phyloP scores from a whole-genome alignment of 805 yeast genomes.

The Lipomyces spencermartinsiae region DNA sequence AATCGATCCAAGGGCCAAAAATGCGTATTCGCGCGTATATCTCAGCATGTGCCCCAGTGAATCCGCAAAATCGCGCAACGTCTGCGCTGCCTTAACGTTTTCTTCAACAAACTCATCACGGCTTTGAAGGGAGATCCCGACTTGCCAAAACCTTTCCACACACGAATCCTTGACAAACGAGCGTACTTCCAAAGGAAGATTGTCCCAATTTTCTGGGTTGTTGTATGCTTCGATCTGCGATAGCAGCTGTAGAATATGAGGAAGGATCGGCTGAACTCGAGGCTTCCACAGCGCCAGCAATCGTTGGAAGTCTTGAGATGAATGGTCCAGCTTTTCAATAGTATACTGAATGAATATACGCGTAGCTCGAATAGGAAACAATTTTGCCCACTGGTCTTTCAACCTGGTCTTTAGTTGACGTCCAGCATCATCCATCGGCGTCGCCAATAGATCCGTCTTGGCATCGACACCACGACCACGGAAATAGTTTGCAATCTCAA shows the following conservation, averaged over 20 bases:
- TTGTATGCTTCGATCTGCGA: slow-evolving; percentile 94
- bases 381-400: slow-evolving; percentile 89
- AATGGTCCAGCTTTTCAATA: slow-evolving; percentile 85
- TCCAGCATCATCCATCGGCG: slow-evolving; percentile 91
- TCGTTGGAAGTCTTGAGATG: slow-evolving; percentile 72
- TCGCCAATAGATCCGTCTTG: slow-evolving; percentile 71
- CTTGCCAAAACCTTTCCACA: slow-evolving; percentile 97
- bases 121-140: slow-evolving; percentile 92
- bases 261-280: slow-evolving; percentile 86
- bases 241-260: slow-evolving; percentile 84
- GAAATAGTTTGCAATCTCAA: slow-evolving; percentile 89
- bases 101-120: slow-evolving; percentile 94
- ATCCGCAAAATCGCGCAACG: slow-evolving; percentile 95
- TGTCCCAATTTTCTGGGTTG: slow-evolving; percentile 89
- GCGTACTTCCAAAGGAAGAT: slow-evolving; percentile 86
- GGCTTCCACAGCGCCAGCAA: slow-evolving; percentile 88
- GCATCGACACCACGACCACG: slow-evolving; percentile 81
- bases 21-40: slow-evolving; percentile 95
- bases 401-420: slow-evolving; percentile 73
- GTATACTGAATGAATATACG: slow-evolving; percentile 94
- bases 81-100: slow-evolving; percentile 89
- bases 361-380: slow-evolving; percentile 95
- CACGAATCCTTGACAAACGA: slow-evolving; percentile 89
- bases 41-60: slow-evolving; percentile 95
- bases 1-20: slow-evolving; percentile 85